phyloP scores from a whole-genome alignment of 352 stramenopile species.

The Vaucheria bursata region DNA sequence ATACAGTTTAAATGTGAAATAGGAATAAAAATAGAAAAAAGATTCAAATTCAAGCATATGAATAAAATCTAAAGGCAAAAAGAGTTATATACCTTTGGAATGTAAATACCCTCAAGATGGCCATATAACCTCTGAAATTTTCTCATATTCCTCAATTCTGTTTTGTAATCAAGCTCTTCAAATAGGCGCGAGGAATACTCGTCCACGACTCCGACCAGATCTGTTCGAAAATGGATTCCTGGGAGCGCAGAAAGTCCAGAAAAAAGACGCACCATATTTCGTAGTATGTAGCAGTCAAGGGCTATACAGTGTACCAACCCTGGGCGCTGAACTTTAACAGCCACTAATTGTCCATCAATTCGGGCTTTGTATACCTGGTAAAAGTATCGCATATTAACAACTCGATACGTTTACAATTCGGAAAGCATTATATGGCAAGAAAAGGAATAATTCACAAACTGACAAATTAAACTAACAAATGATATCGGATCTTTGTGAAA shows the following conservation, averaged over 20 bases:
- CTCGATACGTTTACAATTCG: too few relatives aligned
- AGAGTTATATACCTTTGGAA: conserved; percentile 21
- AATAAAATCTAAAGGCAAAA: background rate
- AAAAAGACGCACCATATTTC: background rate
- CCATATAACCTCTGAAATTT: conserved; percentile 25
- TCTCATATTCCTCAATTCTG: conserved; percentile 30
- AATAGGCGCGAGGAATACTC: conserved; percentile 39
- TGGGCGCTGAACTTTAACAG: conserved; percentile 65
- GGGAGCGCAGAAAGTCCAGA: conserved; percentile 6
- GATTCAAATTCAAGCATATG: background rate
- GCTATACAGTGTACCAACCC: conserved; percentile 49
- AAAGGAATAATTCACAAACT: background rate
- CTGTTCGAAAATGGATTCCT: conserved; percentile 13
- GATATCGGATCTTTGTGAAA: background rate
- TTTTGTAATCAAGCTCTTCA: conserved; percentile 42
- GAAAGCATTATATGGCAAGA: too few relatives aligned
- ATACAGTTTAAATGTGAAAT: background rate
- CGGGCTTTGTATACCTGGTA: conserved; percentile 60
- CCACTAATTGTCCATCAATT: conserved; percentile 53
- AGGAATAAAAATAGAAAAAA: background rate
- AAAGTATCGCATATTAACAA: conserved; percentile 43
- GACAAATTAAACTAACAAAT: background rate
- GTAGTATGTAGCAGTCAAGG: conserved; percentile 25
- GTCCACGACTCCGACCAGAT: conserved; percentile 26
- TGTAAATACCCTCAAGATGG: conserved; percentile 10